Conservation (phyloP, 306 rosid genomes). For the Malus domestica region ASM211411v1 NC_041804.1:7559001-7559500, state of each 20-base stretch:
- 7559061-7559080: constrained; percentile 99
- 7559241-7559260: constrained; percentile 95
- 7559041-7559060: constrained; percentile 97
- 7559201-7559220: constrained; percentile 95
- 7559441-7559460: constrained; percentile 59
- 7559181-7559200: constrained; percentile 99
- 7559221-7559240: constrained; percentile 98
- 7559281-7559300: constrained; percentile 95
- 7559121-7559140: constrained; percentile 19
- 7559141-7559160: constrained; percentile 28
- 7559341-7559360: constrained; percentile 59
- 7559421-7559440: constrained; percentile 52
- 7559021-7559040: constrained; percentile 99
- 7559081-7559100: constrained; percentile 70
- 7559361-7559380: constrained; percentile 50
- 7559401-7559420: constrained; percentile 53
- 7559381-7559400: constrained; percentile 74
- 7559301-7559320: constrained; percentile 82
- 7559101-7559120: constrained; percentile 20
- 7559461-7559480: constrained; percentile 66
- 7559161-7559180: constrained; percentile 31
- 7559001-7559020: constrained; percentile 97
- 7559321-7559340: constrained; percentile 72
- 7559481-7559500: constrained; percentile 68
- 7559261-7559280: constrained; percentile 95